Evolutionary conservation across 129 eudicot species (phyloP), one percentile per base, ranked within the genome.

Genomic region (Rutidosis leptorrhynchoides): DNA sequence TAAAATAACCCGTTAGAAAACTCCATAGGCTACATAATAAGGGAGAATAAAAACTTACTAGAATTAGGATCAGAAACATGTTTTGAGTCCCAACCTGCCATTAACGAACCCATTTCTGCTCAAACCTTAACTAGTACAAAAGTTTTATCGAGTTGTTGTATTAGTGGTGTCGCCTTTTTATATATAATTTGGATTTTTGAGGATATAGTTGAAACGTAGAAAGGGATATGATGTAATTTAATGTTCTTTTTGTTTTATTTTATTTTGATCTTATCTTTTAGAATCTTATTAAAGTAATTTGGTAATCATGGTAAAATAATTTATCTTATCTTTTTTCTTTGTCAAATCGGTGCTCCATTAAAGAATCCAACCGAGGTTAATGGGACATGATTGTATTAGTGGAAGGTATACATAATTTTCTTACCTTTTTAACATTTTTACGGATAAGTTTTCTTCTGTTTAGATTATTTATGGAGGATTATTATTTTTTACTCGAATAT

Each of bases 1-100:
- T 7, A 61, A 11, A 19, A 19, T 10, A 35, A 9, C 43, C 43
- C 16, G 3, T 61, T 21, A 67, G 10, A 16, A 20, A 2, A 48
- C 9, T 46, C 2, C 21, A n/a, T 16, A 46, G 17, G 10, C 10
- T 16, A 16, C 3, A 28, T 28, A 30, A 37, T 8, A 70, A 17
- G 8, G 32, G 4, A 7, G 0, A 28, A 21, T 29, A 7, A 17
- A 19, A 29, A 53, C 79, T 46, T 78, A 81, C 96, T 75, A 17
- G 74, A 29, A 30, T 74, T 74, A 30, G 89, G 77, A 76, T 87
- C 91, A 58, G 40, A 49, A 58, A 77, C 74, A 56, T 32, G 89
- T n/a, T n/a, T n/a, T n/a, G 89, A 80, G 51, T 75, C 84, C 96
- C 96, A 89, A 45, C 96, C 96, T 3, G 81, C 81, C 93, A 88